Base-by-base conservation (phyloP, 495 filamentous ascomycete species). In the Saxophila tyrrhenica region DNA sequence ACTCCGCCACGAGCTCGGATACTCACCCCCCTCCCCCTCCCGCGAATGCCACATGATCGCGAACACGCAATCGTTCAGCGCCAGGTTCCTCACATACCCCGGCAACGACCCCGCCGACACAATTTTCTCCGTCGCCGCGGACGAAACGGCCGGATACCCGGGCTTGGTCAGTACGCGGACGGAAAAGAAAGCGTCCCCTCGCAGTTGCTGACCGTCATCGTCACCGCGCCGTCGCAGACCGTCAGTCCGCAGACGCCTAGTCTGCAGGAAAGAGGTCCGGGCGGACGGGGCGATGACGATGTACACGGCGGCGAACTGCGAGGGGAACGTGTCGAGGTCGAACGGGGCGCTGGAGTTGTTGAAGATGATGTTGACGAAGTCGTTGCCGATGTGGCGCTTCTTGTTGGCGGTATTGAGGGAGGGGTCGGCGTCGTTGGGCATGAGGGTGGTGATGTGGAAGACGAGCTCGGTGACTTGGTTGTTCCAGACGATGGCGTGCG, bases 301-400 rank as follows among this genome's bases (percentile, higher is more conserved):
- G 69, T 95, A 87, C 69, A 97, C 87, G 58, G 82, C 92, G 66
- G 95, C 95, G 73, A 97, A 94, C 58, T 87, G 84, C 0, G 87
- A 90, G 0, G 87, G 87, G 56, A 99, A 90, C 2, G 88, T 95
- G 67, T 95, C 81, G 62, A 95, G 94, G 51, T 79, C 75, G 73
- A 94, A 97, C 0, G 87, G 82, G 23, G 79, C 64, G 22, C 94
- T 91, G 16, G 90, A 95, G 55, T 92, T 86, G 65, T 99, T 99
- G 72, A 89, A 99, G 48, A 99, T 82, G 61, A 99, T 94, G 62
- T 94, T 97, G 59, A 99, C 94, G 62, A 84, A 94, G 70, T 99
- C 94, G 63, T 99, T 99, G 39, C 94, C 94, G 41, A 95, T 89
- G 62, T 99, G 94, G 2, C 82, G 76, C 67, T 99, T 99, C 73